Percentiles rank a stretch among this genome's conserved stretches.
These are phyloP conservation scores for Juncus effusus DNA, from an alignment of 176 grass and related monocot genomes.

Conservation along the genomic window DNA sequence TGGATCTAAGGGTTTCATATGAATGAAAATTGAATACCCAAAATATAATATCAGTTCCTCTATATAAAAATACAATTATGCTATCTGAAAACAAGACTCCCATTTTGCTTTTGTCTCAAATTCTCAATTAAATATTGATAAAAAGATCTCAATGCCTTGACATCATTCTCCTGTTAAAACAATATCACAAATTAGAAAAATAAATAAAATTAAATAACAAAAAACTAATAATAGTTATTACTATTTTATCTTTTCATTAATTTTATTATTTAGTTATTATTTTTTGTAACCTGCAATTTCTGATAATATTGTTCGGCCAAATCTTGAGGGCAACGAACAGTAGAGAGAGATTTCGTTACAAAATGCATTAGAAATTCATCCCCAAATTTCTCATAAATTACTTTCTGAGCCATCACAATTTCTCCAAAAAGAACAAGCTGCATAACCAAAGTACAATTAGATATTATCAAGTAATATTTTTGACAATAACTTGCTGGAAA, in stretches of 20 bases:
- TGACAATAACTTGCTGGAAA: too few relatives aligned
- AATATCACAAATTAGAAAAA: slow-evolving; percentile 13
- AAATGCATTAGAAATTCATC: slow-evolving; percentile 68
- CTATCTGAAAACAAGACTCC: slow-evolving; percentile 96
- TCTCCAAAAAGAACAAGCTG: slow-evolving; percentile 84
- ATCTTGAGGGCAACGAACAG: slow-evolving; percentile 74
- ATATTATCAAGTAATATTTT: neutral
- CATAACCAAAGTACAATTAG: slow-evolving; percentile 33
- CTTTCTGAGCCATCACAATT: slow-evolving; percentile 92
- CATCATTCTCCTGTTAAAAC: slow-evolving; percentile 63
- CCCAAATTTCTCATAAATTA: slow-evolving; percentile 95
- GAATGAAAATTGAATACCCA: neutral
- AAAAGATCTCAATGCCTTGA: slow-evolving; percentile 75
- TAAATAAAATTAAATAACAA: slow-evolving; percentile 27
- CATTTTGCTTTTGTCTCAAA: slow-evolving; percentile 81
- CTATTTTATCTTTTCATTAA: slow-evolving; percentile 3
- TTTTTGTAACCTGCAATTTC: slow-evolving; percentile 57
- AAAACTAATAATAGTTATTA: slow-evolving; percentile 8
- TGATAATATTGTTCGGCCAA: slow-evolving; percentile 84
- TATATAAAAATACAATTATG: slow-evolving; percentile 29
- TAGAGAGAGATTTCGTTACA: slow-evolving; percentile 55
- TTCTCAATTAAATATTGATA: slow-evolving; percentile 87
- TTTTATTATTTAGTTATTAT: too few relatives aligned
- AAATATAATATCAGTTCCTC: neutral
- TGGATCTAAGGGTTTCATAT: too few relatives aligned